Percentiles rank a stretch among this genome's conserved stretches.
Conservation (phyloP, 2,329 filamentous ascomycete genomes). For the Alternaria viburni region DNA sequence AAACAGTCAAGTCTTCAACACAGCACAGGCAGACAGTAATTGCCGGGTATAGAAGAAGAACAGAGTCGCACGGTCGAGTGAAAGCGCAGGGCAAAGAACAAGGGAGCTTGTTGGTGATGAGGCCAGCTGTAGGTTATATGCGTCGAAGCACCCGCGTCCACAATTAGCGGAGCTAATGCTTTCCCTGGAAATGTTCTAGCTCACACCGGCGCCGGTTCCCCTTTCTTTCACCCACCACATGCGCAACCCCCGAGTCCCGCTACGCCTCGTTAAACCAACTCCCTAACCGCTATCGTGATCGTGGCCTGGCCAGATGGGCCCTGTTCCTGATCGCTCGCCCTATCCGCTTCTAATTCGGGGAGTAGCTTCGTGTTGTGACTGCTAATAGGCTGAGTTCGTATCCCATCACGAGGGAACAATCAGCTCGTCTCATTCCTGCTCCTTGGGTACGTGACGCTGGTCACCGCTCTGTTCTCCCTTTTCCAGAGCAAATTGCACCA, state of each 20-base stretch:
- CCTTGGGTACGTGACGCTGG: constrained; percentile 14
- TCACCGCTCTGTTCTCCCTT: constrained; percentile 29
- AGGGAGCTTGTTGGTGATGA: constrained; percentile 24
- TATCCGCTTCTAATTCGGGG: constrained; percentile 33
- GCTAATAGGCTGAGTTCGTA: constrained; percentile 29
- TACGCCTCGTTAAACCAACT: constrained; percentile 12
- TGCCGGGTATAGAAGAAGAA: not conserved
- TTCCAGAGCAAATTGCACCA: constrained; percentile 23
- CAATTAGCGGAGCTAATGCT: constrained; percentile 21
- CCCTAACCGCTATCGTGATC: constrained; percentile 5
- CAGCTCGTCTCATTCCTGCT: constrained; percentile 1
- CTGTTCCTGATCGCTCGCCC: constrained; percentile 27
- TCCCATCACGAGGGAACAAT: constrained; percentile 31
- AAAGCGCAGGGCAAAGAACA: constrained; percentile 25
- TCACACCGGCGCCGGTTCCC: constrained; percentile 9
- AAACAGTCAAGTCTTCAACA: constrained; percentile 22
- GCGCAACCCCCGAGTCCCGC: constrained; percentile 13
- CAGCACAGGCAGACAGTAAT: constrained; percentile 14
- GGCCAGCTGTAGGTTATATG: constrained; percentile 31
- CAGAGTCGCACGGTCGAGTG: constrained; percentile 1
- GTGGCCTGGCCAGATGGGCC: constrained; percentile 7
- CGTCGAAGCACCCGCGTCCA: constrained; percentile 7
- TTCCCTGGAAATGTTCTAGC: constrained; percentile 17
- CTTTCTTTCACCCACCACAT: constrained; percentile 15
- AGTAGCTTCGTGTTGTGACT: constrained; percentile 11